Conservation (phyloP, 305 asterid species). For the Solanum hybrid region DNA sequence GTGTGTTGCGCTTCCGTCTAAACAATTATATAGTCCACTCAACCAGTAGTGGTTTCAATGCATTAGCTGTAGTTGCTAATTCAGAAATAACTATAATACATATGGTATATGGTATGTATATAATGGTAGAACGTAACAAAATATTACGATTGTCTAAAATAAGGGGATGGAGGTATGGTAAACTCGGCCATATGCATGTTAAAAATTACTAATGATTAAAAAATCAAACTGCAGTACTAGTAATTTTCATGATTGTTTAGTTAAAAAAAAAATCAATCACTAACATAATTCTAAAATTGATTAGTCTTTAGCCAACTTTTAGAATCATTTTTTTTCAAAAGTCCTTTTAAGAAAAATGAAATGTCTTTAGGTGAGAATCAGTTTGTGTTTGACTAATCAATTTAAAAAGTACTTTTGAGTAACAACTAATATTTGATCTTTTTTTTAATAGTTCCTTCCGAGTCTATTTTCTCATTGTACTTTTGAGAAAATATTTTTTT, state of each 20-base stretch:
- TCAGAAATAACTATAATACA: not conserved
- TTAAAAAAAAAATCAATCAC: not conserved
- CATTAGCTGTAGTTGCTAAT: not conserved
- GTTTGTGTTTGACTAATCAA: not conserved
- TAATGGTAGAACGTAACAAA: too few relatives aligned
- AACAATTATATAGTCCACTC: not conserved
- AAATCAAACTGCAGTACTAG: not conserved
- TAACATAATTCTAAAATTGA: not conserved
- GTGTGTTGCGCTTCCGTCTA: not conserved
- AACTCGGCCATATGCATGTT: not conserved
- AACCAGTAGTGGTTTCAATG: not conserved
- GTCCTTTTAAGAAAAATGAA: not conserved
- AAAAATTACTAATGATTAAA: not conserved
- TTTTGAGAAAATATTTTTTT: too few relatives aligned
- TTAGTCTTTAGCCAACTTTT: not conserved
- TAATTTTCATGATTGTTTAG: not conserved
- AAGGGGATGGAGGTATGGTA: not conserved
- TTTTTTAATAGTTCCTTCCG: not conserved
- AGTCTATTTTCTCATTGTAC: not conserved
- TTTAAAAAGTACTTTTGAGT: not conserved
- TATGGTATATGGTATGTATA: not conserved
- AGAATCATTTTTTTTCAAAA: not conserved
- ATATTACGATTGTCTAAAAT: too few relatives aligned
- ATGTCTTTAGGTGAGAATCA: not conserved
- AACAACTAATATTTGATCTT: not conserved